phyloP scores from a whole-genome alignment of 768 basidiomycete genomes.

The Xerocomus spinulosus region DNA sequence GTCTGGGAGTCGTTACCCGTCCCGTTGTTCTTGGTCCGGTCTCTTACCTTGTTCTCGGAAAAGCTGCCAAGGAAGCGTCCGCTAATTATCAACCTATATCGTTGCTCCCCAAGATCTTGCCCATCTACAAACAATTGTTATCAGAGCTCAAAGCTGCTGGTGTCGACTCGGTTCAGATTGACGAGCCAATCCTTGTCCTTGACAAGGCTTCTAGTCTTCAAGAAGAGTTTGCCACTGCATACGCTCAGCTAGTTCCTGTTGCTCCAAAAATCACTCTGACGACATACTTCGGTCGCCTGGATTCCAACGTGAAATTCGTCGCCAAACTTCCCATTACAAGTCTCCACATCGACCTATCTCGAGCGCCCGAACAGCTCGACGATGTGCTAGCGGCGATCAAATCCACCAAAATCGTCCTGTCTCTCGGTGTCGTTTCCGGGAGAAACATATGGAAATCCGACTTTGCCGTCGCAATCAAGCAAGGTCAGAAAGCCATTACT shows the following conservation, averaged over 20 bases:
- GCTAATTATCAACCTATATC: constrained; percentile 87
- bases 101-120: constrained; percentile 83
- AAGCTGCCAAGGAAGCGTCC: constrained; percentile 80
- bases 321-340: constrained; percentile 90
- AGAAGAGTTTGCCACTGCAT: constrained; percentile 75
- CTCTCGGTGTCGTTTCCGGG: constrained; percentile 94
- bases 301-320: constrained; percentile 81
- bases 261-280: constrained; percentile 91
- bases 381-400: constrained; percentile 79
- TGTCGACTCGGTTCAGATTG: constrained; percentile 92
- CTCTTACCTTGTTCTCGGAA: constrained; percentile 92
- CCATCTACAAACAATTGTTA: constrained; percentile 88
- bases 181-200: constrained; percentile 94
- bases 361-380: constrained; percentile 87
- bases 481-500: constrained; percentile 79
- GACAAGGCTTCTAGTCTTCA: constrained; percentile 76
- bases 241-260: constrained; percentile 73
- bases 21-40: constrained; percentile 95
- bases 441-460: constrained; percentile 99
- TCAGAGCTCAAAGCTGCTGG: constrained; percentile 89
- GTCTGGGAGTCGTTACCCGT: constrained; percentile 81
- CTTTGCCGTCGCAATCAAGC: constrained; percentile 75
- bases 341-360: constrained; percentile 95
- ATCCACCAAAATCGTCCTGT: constrained; percentile 73
- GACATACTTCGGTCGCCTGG: constrained; percentile 96